phyloP scores from a whole-genome alignment of 176 grass and related monocot genomes.

The Urochloa ruziziensis region DNA sequence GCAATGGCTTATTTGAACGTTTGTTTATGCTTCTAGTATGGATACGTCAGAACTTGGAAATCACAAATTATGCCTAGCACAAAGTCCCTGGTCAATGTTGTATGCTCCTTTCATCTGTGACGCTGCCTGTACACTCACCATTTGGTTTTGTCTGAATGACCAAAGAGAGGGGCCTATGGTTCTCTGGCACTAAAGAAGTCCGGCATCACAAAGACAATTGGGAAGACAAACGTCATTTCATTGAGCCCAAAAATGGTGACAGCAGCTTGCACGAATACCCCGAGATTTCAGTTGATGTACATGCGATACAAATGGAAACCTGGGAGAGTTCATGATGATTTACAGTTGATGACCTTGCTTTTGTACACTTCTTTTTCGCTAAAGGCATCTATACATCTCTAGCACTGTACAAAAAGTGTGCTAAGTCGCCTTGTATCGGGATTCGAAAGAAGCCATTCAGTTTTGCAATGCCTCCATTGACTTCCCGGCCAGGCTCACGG shows the following conservation, averaged over 20 bases:
- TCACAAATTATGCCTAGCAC: background rate
- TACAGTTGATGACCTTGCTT: constrained; percentile 27
- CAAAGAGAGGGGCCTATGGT: background rate
- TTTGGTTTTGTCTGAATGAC: background rate
- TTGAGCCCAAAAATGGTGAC: background rate
- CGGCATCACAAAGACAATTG: background rate
- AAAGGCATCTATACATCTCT: constrained; percentile 23
- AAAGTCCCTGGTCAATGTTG: background rate
- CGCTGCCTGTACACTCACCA: background rate
- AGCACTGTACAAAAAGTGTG: constrained; percentile 16
- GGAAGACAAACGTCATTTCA: background rate
- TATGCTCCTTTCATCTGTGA: background rate
- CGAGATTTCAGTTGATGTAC: background rate
- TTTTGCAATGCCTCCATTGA: background rate
- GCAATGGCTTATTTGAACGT: background rate
- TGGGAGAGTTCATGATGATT: background rate
- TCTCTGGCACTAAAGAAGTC: background rate
- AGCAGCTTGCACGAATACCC: background rate
- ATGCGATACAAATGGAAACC: background rate
- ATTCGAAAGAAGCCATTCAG: background rate
- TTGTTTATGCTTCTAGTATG: background rate
- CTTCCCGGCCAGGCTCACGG: background rate
- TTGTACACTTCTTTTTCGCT: background rate
- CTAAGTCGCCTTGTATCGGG: background rate
- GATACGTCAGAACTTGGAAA: background rate